Conservation (phyloP, 2,329 filamentous ascomycete species). For the Pleomassaria siparia region DNA sequence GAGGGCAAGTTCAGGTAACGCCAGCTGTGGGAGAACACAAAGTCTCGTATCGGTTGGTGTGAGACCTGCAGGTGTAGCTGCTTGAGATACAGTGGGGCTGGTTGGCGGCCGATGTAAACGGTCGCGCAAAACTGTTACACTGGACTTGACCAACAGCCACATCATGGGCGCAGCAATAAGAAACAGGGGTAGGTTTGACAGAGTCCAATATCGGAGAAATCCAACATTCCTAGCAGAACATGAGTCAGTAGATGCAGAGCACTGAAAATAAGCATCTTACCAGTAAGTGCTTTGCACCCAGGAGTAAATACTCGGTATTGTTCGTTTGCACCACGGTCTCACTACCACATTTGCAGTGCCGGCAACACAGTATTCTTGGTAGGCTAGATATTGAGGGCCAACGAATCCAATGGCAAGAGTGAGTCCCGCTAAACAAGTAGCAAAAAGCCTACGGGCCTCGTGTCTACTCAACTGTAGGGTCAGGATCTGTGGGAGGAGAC, state of each 20-base stretch:
- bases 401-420: constrained; percentile 67
- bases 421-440: constrained; percentile 67
- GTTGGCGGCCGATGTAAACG: constrained; percentile 40
- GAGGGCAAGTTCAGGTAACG: constrained; percentile 71
- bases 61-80: constrained; percentile 11
- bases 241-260: constrained; percentile 5
- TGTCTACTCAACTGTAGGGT: constrained; percentile 36
- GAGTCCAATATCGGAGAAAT: constrained; percentile 86
- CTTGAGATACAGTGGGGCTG: constrained; percentile 16
- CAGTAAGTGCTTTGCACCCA: constrained; percentile 92
- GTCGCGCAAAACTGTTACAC: constrained; percentile 44
- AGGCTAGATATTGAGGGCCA: constrained; percentile 75
- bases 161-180: constrained; percentile 79
- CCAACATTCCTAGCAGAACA: constrained; percentile 74
- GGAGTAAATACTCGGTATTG: constrained; percentile 83
- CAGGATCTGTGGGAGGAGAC: constrained; percentile 44
- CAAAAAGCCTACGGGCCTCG: constrained; percentile 55
- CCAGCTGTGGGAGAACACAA: constrained; percentile 52
- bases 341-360: constrained; percentile 7
- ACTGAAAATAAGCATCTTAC: constrained; percentile 55
- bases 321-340: constrained; percentile 72
- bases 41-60: constrained; percentile 6
- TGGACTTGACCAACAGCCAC: constrained; percentile 64
- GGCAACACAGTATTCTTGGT: constrained; percentile 59
- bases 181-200: constrained; percentile 85